Evolutionary conservation across 768 basidiomycete species (phyloP).

Genomic region (Suillus lakei): DNA sequence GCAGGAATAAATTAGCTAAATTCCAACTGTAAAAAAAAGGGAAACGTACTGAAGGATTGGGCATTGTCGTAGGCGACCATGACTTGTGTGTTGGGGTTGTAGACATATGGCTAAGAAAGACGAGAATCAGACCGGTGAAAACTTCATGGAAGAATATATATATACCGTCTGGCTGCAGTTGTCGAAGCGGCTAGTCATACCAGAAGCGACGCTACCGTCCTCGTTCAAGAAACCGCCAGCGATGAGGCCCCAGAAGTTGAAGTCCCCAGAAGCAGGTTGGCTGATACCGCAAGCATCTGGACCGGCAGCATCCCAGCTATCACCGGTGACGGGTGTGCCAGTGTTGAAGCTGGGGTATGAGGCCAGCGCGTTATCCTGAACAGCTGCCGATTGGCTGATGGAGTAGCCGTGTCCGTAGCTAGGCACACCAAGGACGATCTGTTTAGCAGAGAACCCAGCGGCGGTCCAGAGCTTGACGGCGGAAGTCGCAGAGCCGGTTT

Average conservation of each 20-base stretch:
- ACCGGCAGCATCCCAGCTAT: conserved; percentile 58
- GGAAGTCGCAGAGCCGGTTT: conserved; percentile 75
- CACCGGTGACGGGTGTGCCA: conserved; percentile 50
- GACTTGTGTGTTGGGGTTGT: conserved; percentile 54
- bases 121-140: conserved; percentile 9
- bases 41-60: conserved; percentile 54
- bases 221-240: conserved; percentile 55
- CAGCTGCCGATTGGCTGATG: conserved; percentile 28
- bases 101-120: conserved; percentile 63
- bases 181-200: conserved; percentile 61
- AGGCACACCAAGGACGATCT: conserved; percentile 86
- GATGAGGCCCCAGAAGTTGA: conserved; percentile 67
- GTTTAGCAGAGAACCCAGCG: conserved; percentile 73
- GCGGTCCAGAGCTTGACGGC: conserved; percentile 74
- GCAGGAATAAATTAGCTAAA: conserved; percentile 11
- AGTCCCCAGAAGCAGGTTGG: conserved; percentile 58
- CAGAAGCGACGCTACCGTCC: conserved; percentile 51
- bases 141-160: conserved; percentile 6
- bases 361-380: conserved; percentile 38
- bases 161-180: conserved; percentile 77
- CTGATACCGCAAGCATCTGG: conserved; percentile 63
- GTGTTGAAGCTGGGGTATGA: conserved; percentile 58
- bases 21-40: not conserved
- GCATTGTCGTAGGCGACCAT: conserved; percentile 73
- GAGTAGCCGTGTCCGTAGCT: conserved; percentile 82